Evolutionary conservation across 1,139 yeast genomes (phyloP), one percentile per base, ranked within the genome.

Genomic region (Maudiozyma humilis): DNA sequence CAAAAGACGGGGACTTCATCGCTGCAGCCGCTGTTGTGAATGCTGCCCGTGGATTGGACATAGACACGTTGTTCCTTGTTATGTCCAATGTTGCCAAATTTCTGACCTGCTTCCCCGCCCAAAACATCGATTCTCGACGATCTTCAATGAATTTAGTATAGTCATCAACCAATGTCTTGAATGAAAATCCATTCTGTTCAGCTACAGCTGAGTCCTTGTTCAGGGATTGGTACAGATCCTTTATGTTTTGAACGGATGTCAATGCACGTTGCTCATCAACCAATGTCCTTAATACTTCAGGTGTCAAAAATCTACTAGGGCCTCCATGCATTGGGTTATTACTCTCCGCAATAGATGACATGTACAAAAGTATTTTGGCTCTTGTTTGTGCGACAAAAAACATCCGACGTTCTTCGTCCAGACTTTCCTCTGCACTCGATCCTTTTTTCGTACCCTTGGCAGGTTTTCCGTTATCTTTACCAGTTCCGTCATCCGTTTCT

Each of bases 381-480:
- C 98, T 70, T 0, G 96, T 88, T 38, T 82, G 68, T 0, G 96
- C 95, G 7, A 91, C 97, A 59, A 86, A 91, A 51, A 88, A 73
- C 55, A 93, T 76, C 41, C 97, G 66, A 44, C 95, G 67, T 56
- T 87, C 96, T 62, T 89, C 96, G 52, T 81, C 73, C 3, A 76
- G 38, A 27, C 56, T 45, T 12, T 54, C 59, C 19, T 50, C 60
- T 4, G 50, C 39, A 20, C 47, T 45, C n/a, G 40, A 41, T 2
- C 52, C 42, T 44, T 52, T 51, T 29, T 49, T 49, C 6, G 56
- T 50, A 3, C 31, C 31, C 6, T 31, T 16, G 6, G 13, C 18
- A 3, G 38, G 32, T 16, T 48, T 54, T 3, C 50, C 46, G 2
- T 58, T 59, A 36, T 41, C 43, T 3, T 43, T 43, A 10, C 50